Percentiles rank a stretch among this genome's conserved stretches.
These are phyloP conservation scores for Fraxinus ornus DNA, from an alignment of 305 asterid species.

Conservation along the genomic window DNA sequence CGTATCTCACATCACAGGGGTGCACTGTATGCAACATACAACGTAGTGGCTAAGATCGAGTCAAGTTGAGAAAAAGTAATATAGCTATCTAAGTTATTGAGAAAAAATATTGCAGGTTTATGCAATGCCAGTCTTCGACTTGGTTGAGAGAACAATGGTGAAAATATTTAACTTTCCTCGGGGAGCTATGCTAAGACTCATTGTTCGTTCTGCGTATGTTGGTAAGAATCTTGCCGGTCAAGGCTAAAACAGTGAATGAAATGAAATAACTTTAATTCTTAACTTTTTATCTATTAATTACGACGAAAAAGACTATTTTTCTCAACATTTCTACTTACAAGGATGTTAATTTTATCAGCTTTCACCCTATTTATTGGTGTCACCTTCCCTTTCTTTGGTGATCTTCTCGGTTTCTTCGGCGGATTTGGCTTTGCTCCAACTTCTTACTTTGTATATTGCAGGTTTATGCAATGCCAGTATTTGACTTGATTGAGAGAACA, in stretches of 20 bases:
- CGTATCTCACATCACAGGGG: neutral
- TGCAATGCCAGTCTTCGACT: slow-evolving; percentile 91
- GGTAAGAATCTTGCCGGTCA: slow-evolving; percentile 36
- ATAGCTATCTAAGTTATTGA: neutral
- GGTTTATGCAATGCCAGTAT: slow-evolving; percentile 93
- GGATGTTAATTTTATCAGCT: slow-evolving; percentile 46
- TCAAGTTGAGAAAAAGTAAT: neutral
- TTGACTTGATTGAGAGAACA: slow-evolving; percentile 62
- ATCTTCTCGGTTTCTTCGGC: slow-evolving; percentile 95
- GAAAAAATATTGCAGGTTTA: slow-evolving; percentile 48
- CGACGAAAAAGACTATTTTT: neutral
- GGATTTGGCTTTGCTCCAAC: slow-evolving; percentile 98
- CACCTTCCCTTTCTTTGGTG: slow-evolving; percentile 94
- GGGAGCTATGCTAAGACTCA: slow-evolving; percentile 48
- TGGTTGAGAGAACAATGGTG: slow-evolving; percentile 47
- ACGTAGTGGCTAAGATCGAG: too few relatives aligned
- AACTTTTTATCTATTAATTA: neutral
- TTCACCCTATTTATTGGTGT: slow-evolving; percentile 69
- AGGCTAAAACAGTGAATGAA: too few relatives aligned
- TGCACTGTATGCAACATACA: neutral
- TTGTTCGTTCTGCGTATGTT: slow-evolving; percentile 79
- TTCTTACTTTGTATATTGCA: slow-evolving; percentile 88
- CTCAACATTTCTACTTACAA: neutral
- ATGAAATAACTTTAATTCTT: too few relatives aligned
- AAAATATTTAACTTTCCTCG: slow-evolving; percentile 41